phyloP scores from a whole-genome alignment of 768 basidiomycete genomes.

The Macrolepiota fuliginosa region DNA sequence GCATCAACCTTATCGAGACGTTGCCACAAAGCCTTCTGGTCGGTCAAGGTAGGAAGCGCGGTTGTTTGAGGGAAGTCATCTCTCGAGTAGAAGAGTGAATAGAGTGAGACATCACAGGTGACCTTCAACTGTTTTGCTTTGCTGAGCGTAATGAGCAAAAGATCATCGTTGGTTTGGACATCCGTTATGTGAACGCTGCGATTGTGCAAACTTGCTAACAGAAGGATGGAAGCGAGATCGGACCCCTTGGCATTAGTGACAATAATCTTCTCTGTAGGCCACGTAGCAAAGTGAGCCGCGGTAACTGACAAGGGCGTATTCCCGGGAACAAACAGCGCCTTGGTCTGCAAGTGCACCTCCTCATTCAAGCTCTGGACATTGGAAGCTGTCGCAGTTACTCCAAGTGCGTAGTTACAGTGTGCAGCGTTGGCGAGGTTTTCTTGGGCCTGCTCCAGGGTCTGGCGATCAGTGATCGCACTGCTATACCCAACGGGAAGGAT shows the following conservation, averaged over 20 bases:
- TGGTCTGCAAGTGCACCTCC: conserved; percentile 75
- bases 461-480: conserved; percentile 63
- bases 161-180: conserved; percentile 82
- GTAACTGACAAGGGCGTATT: conserved; percentile 67
- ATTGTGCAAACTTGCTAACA: conserved; percentile 90
- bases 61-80: conserved; percentile 68
- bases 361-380: conserved; percentile 69
- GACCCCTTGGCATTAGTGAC: conserved; percentile 91
- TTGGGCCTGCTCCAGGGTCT: conserved; percentile 67
- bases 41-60: conserved; percentile 67
- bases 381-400: conserved; percentile 67
- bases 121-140: conserved; percentile 93
- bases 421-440: conserved; percentile 60
- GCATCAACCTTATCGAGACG: conserved; percentile 83
- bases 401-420: conserved; percentile 87
- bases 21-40: conserved; percentile 84
- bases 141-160: conserved; percentile 88
- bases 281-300: conserved; percentile 84
- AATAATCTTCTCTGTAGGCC: conserved; percentile 92
- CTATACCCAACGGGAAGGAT: conserved; percentile 70
- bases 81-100: conserved; percentile 82
- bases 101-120: conserved; percentile 94
- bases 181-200: conserved; percentile 90
- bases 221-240: conserved; percentile 87
- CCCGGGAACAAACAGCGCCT: conserved; percentile 82